Evolutionary conservation across 148 eudicot species (phyloP), one percentile per base, ranked within the genome.

Genomic region (Camellia japonica): DNA sequence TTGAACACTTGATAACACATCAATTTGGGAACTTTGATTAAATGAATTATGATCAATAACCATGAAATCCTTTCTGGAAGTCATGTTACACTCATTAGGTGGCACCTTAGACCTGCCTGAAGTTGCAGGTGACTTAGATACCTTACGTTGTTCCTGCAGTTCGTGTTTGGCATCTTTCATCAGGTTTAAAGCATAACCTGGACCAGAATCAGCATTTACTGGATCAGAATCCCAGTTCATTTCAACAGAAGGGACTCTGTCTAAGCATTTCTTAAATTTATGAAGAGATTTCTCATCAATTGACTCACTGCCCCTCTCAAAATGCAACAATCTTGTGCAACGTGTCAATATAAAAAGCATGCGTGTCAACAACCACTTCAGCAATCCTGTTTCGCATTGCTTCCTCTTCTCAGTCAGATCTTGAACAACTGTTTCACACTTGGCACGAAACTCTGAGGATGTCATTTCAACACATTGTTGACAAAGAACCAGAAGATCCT

Each of bases 311-410:
- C 84, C 92, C 82, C 87, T 91, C 83, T 89, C 92, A 77, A 89
- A 86, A 78, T 88, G 92, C 87, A 90, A 78, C 87, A 90, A 84
- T 64, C 91, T 87, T 12, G 91, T 89, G 79, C 93, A 90, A 41
- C 91, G 90, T 70, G 91, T 90, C 86, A 90, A 84, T 82, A 89
- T 90, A 82, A 85, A 90, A 60, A 90, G 90, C 85, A 90, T 82
- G 78, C 88, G 88, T 68, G 91, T 90, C 80, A 89, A 83, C 54
- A 90, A 80, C 87, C 88, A 83, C 83, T 89, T 89, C 56, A 90
- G 82, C 82, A 84, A 52, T 65, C 84, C 89, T 42, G 81, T 73
- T 75, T 87, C 82, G 77, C 89, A 89, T 76, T 78, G 85, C 82
- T 87, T 85, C 86, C 93, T 89, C 79, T 86, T 90, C 74, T 79